Base-by-base conservation (phyloP, 148 eudicot genomes). In the Silene latifolia region DNA sequence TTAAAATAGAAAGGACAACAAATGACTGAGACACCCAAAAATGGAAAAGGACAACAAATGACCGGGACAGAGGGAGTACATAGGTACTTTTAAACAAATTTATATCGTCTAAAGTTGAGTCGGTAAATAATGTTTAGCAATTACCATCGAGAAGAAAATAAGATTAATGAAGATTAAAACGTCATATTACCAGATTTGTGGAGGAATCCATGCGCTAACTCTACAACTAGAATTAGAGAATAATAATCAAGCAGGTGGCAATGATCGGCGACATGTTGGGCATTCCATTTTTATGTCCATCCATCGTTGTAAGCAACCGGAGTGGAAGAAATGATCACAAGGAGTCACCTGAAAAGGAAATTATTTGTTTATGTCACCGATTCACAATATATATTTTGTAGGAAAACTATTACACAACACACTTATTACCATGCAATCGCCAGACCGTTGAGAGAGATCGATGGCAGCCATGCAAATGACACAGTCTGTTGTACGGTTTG, bases 261-360 rank as follows among this genome's bases (percentile, higher is more conserved):
- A 88, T 19, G 98, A 85, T 72, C 98, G 91, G 18, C 98, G 89
- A 74, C 98, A 94, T 17, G 98, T 94, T 21, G 98, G 98, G 79
- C 98, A 94, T 83, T 92, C 98, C 98, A 94, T 94, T 83, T 94
- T 94, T 80, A 94, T 85, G 74, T 94, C 98, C 98, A 94, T 94
- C 98, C 98, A 94, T 79, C 97, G 84, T 80, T 92, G 98, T 77
- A 94, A 86, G 80, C 98, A 94, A 51, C 96, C 90, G 4, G 97
- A 86, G 79, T 94, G 98, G 86, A 94, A 94, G 87, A 90, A 94
- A 89, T 94, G 98, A 76, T 94, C 97, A 76, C 98, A 94, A 7
- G 98, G 98, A 19, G 98, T 94, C 73, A 90, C 97, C 98, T 94
- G 83, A 24, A 72, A 42, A 74, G 60, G 19, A 18, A 68, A 29